Base-by-base conservation (phyloP, 2,329 filamentous ascomycete genomes). In the Diaporthe caulivora region DNA sequence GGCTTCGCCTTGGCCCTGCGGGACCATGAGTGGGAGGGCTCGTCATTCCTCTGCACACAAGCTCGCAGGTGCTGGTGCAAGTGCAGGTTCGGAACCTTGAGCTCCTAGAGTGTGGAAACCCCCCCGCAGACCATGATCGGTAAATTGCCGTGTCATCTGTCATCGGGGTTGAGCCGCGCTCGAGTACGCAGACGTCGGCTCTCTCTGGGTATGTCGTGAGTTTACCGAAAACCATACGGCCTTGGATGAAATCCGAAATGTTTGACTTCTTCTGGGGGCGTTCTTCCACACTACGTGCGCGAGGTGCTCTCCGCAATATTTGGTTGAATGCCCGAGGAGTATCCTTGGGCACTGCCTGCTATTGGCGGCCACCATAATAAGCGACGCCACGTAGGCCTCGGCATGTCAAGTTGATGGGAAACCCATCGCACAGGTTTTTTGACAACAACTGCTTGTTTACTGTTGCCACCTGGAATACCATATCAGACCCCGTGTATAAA, bases 1-100 rank as follows among this genome's bases (percentile, higher is more conserved):
- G 62, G 62, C 47, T 40, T 67, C 62, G 62, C 31, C 62, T 67
- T 67, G 62, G 47, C 62, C 54, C 47, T 40, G n/a, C 29, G 47
- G n/a, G 40, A 11, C 21, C 40, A 21, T 9, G 8, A 31, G 26
- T 21, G 8, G 42, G 44, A 21, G 3, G 40, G n/a, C 62, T 51
- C 47, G 44, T 37, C 44, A 44, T 40, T 31, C 34, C 44, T 51
- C 24, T 11, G 2, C 37, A 51, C 44, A 26, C 13, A 65, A 51
- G 62, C 62, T 51, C 62, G 13, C 62, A 31, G 29, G 37, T n/a
- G n/a, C n/a, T n/a, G n/a, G n/a, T n/a, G n/a, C n/a, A n/a, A n/a
- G 44, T 15, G 15, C 44, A 65, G 62, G 62, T 24, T 65, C 44
- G 29, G 62, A 31, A 53, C 49, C 62, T 53, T 37, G 62, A 67